Evolutionary conservation across 2,329 filamentous ascomycete species (phyloP), one percentile per base, ranked within the genome.

Genomic region (Xylaria hypoxylon): DNA sequence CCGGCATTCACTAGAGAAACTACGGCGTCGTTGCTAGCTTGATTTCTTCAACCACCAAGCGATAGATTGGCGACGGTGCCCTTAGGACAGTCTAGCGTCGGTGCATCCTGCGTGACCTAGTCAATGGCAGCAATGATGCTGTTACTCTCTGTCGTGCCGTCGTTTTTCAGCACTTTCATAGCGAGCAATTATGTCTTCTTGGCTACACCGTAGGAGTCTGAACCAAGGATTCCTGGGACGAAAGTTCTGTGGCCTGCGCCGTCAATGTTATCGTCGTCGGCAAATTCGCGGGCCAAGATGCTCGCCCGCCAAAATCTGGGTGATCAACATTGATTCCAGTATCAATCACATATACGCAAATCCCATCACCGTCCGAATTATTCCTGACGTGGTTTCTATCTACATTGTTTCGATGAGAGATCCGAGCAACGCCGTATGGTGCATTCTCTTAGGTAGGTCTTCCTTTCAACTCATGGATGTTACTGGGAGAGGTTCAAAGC

Each of bases 41-140:
- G 67, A 1, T 81, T 83, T 62, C 73, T 77, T 19, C 72, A 59
- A 0, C 82, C 83, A 5, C 84, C 85, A 2, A 89, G 80, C 19
- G 83, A 87, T 81, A 88, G 82, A 77, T 81, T 85, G 64, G 86
- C 80, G 33, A 87, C 84, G 13, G 84, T 78, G 15, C 79, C 79
- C 26, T 70, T 74, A 42, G 75, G 73, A 19, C 81, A 82, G 22
- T 55, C 38, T 26, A 77, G 77, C 3, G 77, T 77, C 57, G 72
- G 74, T 62, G 83, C 83, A 75, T 85, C 79, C 66, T 80, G 76
- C 47, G 78, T 79, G 22, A 83, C 82, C 75, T 79, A 82, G 67
- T 72, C 69, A 65, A 75, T 70, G 19, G 71, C 72, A 10, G 70
- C 68, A 28, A 76, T 72, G 17, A 76, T 71, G 55, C 58, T 69